Conservation (phyloP, 192 early-diverging fungal species). For the Coemansia sp. region DNA sequence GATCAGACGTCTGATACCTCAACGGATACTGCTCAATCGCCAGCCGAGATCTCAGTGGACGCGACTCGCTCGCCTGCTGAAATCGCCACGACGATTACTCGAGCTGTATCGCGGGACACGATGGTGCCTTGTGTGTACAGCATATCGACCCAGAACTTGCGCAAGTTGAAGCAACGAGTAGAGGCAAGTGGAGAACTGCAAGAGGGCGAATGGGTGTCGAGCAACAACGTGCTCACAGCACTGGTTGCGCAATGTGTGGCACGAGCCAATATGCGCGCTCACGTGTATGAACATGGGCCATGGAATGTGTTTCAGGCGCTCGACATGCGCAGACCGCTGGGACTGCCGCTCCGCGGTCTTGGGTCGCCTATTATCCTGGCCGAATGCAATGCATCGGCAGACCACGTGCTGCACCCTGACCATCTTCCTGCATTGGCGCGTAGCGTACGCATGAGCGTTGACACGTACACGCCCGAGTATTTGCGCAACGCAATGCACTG, state of each 20-base stretch:
- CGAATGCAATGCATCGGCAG: conserved; percentile 12
- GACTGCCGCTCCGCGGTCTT: conserved; percentile 23
- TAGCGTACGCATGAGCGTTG: conserved; percentile 23
- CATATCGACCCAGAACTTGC: neutral
- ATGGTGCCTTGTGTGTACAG: conserved; percentile 31
- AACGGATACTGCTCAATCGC: neutral
- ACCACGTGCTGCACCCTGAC: conserved; percentile 2
- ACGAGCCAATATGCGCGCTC: conserved; percentile 27
- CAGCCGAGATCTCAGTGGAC: conserved; percentile 37
- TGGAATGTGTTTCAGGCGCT: conserved; percentile 47
- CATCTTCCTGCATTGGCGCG: conserved; percentile 13
- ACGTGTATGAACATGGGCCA: conserved; percentile 25
- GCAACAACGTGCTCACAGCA: conserved; percentile 32
- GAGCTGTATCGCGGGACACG: neutral
- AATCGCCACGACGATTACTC: conserved; percentile 10
- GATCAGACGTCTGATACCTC: neutral
- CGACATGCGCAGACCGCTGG: conserved; percentile 44
- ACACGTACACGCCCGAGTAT: conserved; percentile 27
- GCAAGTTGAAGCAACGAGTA: conserved; percentile 4
- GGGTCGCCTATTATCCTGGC: conserved; percentile 49
- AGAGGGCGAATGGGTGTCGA: conserved; percentile 36
- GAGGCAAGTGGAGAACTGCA: conserved; percentile 27
- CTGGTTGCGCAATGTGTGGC: conserved; percentile 32
- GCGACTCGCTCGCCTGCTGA: conserved; percentile 21
- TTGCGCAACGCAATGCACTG: conserved; percentile 36